These are phyloP conservation scores for Tarenaya hassleriana DNA, from an alignment of 345 rosid genomes.

Conservation along the genomic window DNA sequence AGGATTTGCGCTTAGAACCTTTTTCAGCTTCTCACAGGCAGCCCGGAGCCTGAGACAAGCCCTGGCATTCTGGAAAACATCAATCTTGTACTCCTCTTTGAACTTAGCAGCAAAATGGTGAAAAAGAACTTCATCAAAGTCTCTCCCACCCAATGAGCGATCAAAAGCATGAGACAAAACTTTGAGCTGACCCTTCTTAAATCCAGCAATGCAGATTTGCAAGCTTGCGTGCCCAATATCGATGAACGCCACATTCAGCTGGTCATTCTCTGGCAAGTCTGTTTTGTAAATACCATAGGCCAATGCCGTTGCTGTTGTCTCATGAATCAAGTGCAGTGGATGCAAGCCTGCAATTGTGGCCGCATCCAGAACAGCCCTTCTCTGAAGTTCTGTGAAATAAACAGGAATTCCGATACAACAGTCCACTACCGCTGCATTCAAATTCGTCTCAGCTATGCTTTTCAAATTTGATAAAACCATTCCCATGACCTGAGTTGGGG, in stretches of 20 bases:
- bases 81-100: slow-evolving; percentile 86
- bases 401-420: slow-evolving; percentile 91
- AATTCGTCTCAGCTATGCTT: slow-evolving; percentile 76
- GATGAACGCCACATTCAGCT: slow-evolving; percentile 78
- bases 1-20: slow-evolving; percentile 92
- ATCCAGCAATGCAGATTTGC: slow-evolving; percentile 95
- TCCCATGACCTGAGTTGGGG: slow-evolving; percentile 90
- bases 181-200: slow-evolving; percentile 79
- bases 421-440: slow-evolving; percentile 82
- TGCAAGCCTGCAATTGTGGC: slow-evolving; percentile 90
- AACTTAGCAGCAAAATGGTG: slow-evolving; percentile 67
- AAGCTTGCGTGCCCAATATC: slow-evolving; percentile 89
- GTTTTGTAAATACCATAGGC: slow-evolving; percentile 98
- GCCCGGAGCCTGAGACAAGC: slow-evolving; percentile 83
- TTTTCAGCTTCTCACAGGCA: slow-evolving; percentile 87
- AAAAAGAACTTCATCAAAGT: slow-evolving; percentile 85
- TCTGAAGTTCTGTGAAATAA: slow-evolving; percentile 86
- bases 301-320: slow-evolving; percentile 91
- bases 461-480: slow-evolving; percentile 84
- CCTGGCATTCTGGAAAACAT: slow-evolving; percentile 77
- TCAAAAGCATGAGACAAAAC: slow-evolving; percentile 75
- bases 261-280: slow-evolving; percentile 82
- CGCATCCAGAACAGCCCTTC: slow-evolving; percentile 92
- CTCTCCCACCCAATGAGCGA: slow-evolving; percentile 83
- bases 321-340: slow-evolving; percentile 81